Conservation (phyloP, 164 flowering plant genomes). For the Piper betle region DNA sequence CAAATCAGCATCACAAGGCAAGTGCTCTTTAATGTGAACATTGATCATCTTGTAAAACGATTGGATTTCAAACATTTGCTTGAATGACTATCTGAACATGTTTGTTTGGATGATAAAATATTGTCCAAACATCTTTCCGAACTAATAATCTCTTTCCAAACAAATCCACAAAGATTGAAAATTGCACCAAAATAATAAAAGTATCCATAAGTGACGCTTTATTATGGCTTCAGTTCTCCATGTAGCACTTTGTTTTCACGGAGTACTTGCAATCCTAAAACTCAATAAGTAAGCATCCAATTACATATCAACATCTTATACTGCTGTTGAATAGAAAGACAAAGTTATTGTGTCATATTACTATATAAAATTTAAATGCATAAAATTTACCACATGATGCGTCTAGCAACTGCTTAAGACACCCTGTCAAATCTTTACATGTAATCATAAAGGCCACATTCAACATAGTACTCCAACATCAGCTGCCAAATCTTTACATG, state of each 20-base stretch:
- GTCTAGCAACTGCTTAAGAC: constrained; percentile 35
- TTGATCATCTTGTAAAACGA: too few relatives aligned
- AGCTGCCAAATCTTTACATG: constrained; percentile 33
- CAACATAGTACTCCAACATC: too few relatives aligned
- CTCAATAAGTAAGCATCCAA: constrained; percentile 15
- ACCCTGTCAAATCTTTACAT: too few relatives aligned
- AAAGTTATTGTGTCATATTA: too few relatives aligned
- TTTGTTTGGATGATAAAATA: too few relatives aligned
- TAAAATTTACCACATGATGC: constrained; percentile 36
- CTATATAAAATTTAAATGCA: too few relatives aligned
- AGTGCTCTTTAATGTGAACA: neutral
- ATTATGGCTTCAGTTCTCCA: constrained; percentile 51
- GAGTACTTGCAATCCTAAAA: constrained; percentile 45
- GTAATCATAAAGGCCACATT: too few relatives aligned
- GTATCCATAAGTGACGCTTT: neutral
- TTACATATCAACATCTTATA: neutral
- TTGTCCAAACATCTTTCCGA: too few relatives aligned
- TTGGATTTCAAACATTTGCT: too few relatives aligned
- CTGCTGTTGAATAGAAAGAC: too few relatives aligned
- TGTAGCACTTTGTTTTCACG: constrained; percentile 42
- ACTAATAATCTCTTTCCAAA: too few relatives aligned
- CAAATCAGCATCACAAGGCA: neutral
- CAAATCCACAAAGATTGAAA: neutral
- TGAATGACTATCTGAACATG: too few relatives aligned
- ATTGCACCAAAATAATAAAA: neutral